Base-by-base conservation (phyloP, 768 basidiomycete genomes). In the Rhodotorula kratochvilovae region DNA sequence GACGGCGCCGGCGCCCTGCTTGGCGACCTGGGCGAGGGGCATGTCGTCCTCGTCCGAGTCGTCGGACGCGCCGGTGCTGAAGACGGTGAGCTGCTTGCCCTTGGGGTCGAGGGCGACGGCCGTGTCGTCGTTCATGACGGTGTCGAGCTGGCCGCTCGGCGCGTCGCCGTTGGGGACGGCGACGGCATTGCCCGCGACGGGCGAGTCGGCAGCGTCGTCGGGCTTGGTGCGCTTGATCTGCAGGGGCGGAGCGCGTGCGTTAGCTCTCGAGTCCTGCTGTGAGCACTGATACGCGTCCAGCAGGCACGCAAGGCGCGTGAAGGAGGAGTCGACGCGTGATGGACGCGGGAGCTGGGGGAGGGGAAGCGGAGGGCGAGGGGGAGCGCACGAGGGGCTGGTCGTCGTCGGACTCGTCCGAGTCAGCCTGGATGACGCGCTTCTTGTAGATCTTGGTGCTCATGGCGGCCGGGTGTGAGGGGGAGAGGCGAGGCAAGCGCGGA, bases 391-490 rank as follows among this genome's bases (percentile, higher is more conserved):
- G 55, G n/a, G 74, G 74, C 48, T 67, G 48, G 23, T 70, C 71
- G 27, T 48, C 43, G 25, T 63, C 67, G 7, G 67, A 69, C 36
- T 70, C 68, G 57, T 61, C 65, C 27, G 66, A 67, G 59, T 69
- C 66, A 16, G 57, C 66, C 33, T 64, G 57, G 35, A 76, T 76
- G 35, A 76, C 71, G 31, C 74, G 71, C 66, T 76, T 76, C 71
- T 76, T 76, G 74, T 72, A 72, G 5, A 59, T 48, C 45, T 68
- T 75, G 27, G 12, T 29, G 61, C 56, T 68, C 62, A 60, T 67
- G 33, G 31, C 48, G 45, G 16, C 31, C 15, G 13, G 6, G 2
- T n/a, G 15, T 8, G 36, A 0, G 50, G 6, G 21, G 43, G 62
- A 7, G 35, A 61, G 42, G 33, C 61, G 60, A 51, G 42, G 11